phyloP scores from a whole-genome alignment of 371 early-diverging fungal genomes.

The Rhizopus sp. region DNA sequence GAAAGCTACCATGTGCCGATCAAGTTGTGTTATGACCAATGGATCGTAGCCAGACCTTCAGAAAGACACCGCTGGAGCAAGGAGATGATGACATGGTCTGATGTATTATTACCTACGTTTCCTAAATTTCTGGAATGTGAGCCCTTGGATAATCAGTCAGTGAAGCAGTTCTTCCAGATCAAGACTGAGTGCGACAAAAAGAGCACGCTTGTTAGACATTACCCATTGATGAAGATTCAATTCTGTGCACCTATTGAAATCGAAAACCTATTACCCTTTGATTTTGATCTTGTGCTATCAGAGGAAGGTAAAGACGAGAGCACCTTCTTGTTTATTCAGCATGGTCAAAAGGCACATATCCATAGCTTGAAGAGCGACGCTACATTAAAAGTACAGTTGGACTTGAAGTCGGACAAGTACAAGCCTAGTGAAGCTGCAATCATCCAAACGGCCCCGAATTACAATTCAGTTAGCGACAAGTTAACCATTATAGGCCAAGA shows the following conservation, averaged over 20 bases:
- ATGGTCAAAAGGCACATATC: constrained; percentile 60
- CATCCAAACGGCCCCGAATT: constrained; percentile 16
- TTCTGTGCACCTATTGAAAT: constrained; percentile 78
- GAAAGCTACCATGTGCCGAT: constrained; percentile 71
- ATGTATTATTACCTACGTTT: constrained; percentile 45
- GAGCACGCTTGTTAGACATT: constrained; percentile 40
- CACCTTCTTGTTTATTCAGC: constrained; percentile 32
- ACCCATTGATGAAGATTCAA: constrained; percentile 71
- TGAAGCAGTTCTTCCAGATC: constrained; percentile 29
- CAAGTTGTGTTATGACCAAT: constrained; percentile 56
- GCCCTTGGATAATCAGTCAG: constrained; percentile 19
- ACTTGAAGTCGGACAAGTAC: constrained; percentile 57
- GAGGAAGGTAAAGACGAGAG: constrained; percentile 49
- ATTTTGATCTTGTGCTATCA: constrained; percentile 51
- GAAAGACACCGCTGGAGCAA: constrained; percentile 73
- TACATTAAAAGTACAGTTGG: constrained; percentile 58
- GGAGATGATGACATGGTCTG: constrained; percentile 68
- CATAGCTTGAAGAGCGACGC: constrained; percentile 67
- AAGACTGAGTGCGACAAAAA: constrained; percentile 36
- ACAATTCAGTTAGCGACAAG: constrained; percentile 17
- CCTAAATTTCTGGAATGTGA: constrained; percentile 37
- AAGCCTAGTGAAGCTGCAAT: constrained; percentile 13
- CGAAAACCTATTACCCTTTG: constrained; percentile 85
- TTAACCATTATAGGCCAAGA: constrained; percentile 37
- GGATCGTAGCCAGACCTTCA: constrained; percentile 68